These are phyloP conservation scores for Suillus bovinus DNA, from an alignment of 768 basidiomycete species.

Conservation along the genomic window DNA sequence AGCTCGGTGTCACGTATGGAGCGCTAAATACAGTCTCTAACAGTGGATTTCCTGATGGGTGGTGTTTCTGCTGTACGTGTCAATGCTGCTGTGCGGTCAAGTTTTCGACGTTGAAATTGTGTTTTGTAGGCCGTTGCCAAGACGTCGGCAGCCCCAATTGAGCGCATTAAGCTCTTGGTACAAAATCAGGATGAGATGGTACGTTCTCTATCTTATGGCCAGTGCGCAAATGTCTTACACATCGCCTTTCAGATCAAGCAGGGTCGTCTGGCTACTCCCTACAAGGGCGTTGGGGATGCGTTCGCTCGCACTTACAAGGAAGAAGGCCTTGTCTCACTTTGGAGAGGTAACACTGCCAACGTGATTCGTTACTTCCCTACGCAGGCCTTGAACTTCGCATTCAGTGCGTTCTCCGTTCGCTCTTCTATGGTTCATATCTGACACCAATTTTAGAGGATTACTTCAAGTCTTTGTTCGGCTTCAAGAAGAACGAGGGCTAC, in stretches of 20 bases:
- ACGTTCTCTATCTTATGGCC: conserved; percentile 17
- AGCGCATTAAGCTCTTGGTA: conserved; percentile 98
- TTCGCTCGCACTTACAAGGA: conserved; percentile 90
- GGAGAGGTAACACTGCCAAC: conserved; percentile 99
- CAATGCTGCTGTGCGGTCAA: background rate
- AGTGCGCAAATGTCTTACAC: background rate
- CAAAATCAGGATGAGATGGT: conserved; percentile 99
- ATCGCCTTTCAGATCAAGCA: conserved; percentile 82
- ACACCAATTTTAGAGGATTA: conserved; percentile 68
- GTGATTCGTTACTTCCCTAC: conserved; percentile 99
- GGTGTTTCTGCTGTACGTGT: conserved; percentile 85
- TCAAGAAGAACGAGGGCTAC: conserved; percentile 98
- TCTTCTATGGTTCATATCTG: background rate
- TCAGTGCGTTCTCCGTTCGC: conserved; percentile 66
- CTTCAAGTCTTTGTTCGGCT: conserved; percentile 98
- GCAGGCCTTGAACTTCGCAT: conserved; percentile 99
- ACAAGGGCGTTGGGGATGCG: conserved; percentile 96
- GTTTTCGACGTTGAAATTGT: conserved; percentile 20
- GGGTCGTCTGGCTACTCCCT: conserved; percentile 93
- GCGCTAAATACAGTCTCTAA: conserved; percentile 33
- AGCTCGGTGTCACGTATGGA: conserved; percentile 15
- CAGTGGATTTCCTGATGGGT: conserved; percentile 95
- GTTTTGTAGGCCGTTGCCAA: conserved; percentile 87
- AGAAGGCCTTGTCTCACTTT: conserved; percentile 93
- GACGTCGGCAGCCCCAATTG: conserved; percentile 98